Conservation (phyloP, 2,329 filamentous ascomycete species). For the Exserohilum turcica region DNA sequence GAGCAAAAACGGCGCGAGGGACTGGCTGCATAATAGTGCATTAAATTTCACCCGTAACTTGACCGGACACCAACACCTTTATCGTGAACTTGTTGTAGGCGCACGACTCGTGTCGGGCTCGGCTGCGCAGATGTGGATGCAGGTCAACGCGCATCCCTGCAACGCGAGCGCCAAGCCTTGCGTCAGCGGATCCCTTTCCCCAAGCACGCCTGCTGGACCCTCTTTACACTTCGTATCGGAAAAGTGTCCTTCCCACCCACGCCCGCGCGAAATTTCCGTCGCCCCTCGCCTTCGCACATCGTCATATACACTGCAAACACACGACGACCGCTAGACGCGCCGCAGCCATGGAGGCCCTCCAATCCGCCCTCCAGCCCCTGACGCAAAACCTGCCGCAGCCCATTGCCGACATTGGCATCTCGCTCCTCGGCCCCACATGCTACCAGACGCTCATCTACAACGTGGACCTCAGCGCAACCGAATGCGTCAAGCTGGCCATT, state of each 20-base stretch:
- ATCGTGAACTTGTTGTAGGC: background rate
- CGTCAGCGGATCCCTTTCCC: slow-evolving; percentile 13
- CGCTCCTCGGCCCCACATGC: slow-evolving; percentile 79
- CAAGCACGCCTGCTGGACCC: slow-evolving; percentile 1
- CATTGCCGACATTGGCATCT: slow-evolving; percentile 40
- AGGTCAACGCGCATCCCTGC: slow-evolving; percentile 4
- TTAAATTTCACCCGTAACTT: background rate
- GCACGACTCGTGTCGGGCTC: background rate
- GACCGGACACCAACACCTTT: background rate
- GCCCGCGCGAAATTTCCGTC: background rate
- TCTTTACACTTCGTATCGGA: background rate
- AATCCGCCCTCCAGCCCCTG: slow-evolving; percentile 37
- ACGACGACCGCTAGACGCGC: background rate
- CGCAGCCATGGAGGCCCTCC: slow-evolving; percentile 53
- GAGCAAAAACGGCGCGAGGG: background rate
- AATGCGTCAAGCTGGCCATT: slow-evolving; percentile 85
- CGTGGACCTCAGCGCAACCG: slow-evolving; percentile 75
- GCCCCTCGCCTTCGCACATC: background rate
- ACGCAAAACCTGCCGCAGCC: slow-evolving; percentile 53
- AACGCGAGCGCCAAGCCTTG: slow-evolving; percentile 13
- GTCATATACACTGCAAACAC: background rate
- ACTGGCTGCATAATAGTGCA: background rate
- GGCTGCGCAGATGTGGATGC: background rate
- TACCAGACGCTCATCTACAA: slow-evolving; percentile 86
- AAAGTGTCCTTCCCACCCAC: slow-evolving; percentile 13